phyloP scores from a whole-genome alignment of 257 asterid species.

The Primulina tabacum region DNA sequence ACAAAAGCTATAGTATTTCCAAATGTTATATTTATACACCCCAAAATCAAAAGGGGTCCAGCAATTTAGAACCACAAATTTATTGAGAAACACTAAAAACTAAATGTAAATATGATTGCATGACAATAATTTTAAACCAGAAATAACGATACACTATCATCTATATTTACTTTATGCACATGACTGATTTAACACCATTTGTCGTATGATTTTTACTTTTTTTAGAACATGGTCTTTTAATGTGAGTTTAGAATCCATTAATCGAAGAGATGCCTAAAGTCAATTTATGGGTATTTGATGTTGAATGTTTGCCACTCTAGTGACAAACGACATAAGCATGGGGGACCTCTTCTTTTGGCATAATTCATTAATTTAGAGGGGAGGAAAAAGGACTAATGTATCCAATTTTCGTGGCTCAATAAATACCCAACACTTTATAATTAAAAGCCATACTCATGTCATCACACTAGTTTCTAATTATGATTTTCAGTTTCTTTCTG shows the following conservation, averaged over 20 bases:
- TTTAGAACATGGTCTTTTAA: too few species aligned
- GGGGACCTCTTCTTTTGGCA: background rate
- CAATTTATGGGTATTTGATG: background rate
- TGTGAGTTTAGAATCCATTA: background rate
- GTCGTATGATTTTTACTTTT: too few species aligned
- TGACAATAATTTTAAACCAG: too few species aligned
- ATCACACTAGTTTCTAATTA: background rate
- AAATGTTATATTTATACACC: too few species aligned
- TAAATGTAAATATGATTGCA: too few species aligned
- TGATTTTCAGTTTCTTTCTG: background rate
- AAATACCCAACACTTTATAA: background rate
- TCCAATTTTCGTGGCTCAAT: background rate
- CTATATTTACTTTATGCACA: too few species aligned
- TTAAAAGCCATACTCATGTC: background rate
- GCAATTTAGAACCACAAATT: background rate
- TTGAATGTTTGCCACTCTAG: background rate
- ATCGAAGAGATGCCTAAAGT: background rate
- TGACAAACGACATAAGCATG: background rate
- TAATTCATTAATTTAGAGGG: background rate
- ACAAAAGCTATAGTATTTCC: too few species aligned
- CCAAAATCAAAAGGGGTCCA: too few species aligned
- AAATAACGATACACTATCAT: too few species aligned
- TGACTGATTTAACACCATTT: too few species aligned
- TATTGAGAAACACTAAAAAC: background rate
- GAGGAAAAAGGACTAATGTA: background rate